Percentiles rank a stretch among this genome's conserved stretches.
These are phyloP conservation scores for Cadophora sp. DNA, from an alignment of 2,329 filamentous ascomycete species.

Conservation along the genomic window DNA sequence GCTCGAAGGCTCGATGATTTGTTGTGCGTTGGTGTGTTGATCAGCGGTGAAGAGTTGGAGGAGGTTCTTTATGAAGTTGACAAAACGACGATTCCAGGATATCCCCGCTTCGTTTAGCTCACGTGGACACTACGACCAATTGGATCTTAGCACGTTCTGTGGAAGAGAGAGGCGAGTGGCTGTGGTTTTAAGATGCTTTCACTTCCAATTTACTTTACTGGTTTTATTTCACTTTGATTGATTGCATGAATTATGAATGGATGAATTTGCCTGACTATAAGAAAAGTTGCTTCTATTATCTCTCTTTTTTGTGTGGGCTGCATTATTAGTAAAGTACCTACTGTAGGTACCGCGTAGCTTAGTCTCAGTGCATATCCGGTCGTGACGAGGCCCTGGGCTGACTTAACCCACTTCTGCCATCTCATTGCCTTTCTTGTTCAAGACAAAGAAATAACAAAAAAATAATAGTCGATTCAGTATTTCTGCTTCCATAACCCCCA, in stretches of 20 bases:
- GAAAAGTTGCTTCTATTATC: too few species aligned
- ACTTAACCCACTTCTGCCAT: too few species aligned
- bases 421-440: neutral
- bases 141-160: slow-evolving; percentile 8
- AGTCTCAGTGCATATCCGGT: too few species aligned
- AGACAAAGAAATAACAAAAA: neutral
- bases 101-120: slow-evolving; percentile 24
- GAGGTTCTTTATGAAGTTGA: slow-evolving; percentile 5
- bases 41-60: slow-evolving; percentile 26
- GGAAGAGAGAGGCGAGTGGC: neutral
- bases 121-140: slow-evolving; percentile 23
- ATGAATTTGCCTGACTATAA: too few species aligned
- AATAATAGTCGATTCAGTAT: neutral
- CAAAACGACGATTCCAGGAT: neutral
- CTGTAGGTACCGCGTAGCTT: too few species aligned
- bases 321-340: too few species aligned
- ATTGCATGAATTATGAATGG: neutral
- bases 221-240: too few species aligned
- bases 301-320: too few species aligned
- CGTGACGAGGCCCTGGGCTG: too few species aligned
- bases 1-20: slow-evolving; percentile 17
- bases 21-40: slow-evolving; percentile 17
- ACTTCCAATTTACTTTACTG: neutral
- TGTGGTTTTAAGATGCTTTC: neutral
- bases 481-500: too few species aligned